A percentile compares a stretch with the other conserved stretches of the same genome.
phyloP scores from a whole-genome alignment of 1,284 basidiomycete genomes.

The Cryptococcus sp. region DNA sequence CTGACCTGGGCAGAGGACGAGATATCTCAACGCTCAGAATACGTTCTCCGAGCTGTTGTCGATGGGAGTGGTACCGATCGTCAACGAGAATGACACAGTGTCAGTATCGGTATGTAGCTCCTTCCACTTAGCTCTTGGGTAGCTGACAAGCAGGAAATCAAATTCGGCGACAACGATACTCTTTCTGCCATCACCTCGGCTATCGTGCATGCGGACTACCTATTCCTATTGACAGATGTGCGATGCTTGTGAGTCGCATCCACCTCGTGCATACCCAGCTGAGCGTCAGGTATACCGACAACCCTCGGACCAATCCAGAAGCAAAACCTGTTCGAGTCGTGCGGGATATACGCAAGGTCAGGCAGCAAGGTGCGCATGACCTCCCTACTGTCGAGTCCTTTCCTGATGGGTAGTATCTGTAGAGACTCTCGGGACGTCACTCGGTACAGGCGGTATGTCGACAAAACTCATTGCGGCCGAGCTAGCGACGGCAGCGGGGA shows the following conservation, averaged over 20 bases:
- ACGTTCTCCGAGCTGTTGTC: conserved; percentile 80
- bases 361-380: conserved; percentile 60
- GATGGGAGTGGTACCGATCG: conserved; percentile 89
- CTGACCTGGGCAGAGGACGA: conserved; percentile 59
- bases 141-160: conserved; percentile 97
- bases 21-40: conserved; percentile 90
- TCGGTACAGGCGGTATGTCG: conserved; percentile 98
- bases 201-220: conserved; percentile 95
- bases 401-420: conserved; percentile 48
- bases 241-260: conserved; percentile 61
- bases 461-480: conserved; percentile 98
- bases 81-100: conserved; percentile 95
- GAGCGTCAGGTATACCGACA: conserved; percentile 67
- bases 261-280: neutral
- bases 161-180: conserved; percentile 99
- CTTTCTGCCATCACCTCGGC: conserved; percentile 93
- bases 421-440: conserved; percentile 78
- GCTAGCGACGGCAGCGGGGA: conserved; percentile 90
- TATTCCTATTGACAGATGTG: conserved; percentile 95
- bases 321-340: conserved; percentile 79
- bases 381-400: neutral
- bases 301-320: conserved; percentile 81
- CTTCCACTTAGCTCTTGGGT: no score
- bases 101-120: conserved; percentile 87
- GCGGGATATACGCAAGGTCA: conserved; percentile 72